Evolutionary conservation across 495 filamentous ascomycete species (phyloP).

Genomic region (Annulohypoxylon moriforme): DNA sequence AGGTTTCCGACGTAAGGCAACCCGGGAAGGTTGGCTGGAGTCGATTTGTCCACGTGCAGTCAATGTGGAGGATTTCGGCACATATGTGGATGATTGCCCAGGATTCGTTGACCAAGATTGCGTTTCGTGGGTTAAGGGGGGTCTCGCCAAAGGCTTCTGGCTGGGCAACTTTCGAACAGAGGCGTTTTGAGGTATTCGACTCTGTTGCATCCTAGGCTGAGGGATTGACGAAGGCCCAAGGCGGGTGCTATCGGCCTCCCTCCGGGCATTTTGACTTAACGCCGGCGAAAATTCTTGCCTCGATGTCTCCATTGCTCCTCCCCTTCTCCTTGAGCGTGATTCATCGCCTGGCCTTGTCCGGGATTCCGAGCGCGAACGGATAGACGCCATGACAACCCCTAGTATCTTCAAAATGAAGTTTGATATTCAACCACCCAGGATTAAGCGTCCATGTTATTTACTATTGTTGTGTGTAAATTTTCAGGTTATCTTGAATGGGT

Average conservation of each 20-base stretch:
- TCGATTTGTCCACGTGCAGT: slow-evolving; percentile 20
- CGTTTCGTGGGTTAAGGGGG: slow-evolving; percentile 47
- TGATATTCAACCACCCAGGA: slow-evolving; percentile 21
- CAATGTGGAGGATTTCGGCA: slow-evolving; percentile 33
- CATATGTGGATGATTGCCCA: slow-evolving; percentile 22
- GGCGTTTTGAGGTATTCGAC: slow-evolving; percentile 51
- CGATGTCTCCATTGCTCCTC: slow-evolving; percentile 33
- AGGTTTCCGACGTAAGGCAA: slow-evolving; percentile 60
- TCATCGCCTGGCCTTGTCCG: slow-evolving; percentile 32
- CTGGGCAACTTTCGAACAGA: slow-evolving; percentile 41
- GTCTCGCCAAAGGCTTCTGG: slow-evolving; percentile 25
- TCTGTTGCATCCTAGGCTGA: slow-evolving; percentile 47
- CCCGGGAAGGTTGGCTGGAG: slow-evolving; percentile 49
- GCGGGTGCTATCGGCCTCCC: slow-evolving; percentile 36
- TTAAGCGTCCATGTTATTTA: slow-evolving; percentile 36
- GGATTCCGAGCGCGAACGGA: slow-evolving; percentile 30
- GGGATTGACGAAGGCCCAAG: slow-evolving; percentile 45
- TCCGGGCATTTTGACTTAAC: slow-evolving; percentile 40
- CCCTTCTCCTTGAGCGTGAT: slow-evolving; percentile 31
- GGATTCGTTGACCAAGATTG: slow-evolving; percentile 47
- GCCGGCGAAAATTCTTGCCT: slow-evolving; percentile 29
- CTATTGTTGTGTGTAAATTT: slow-evolving; percentile 6
- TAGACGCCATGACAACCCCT: slow-evolving; percentile 40
- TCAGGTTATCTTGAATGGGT: slow-evolving; percentile 15
- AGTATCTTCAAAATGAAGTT: slow-evolving; percentile 19